Conservation (phyloP, 768 basidiomycete species). For the Kwoniella dejecticola region DNA sequence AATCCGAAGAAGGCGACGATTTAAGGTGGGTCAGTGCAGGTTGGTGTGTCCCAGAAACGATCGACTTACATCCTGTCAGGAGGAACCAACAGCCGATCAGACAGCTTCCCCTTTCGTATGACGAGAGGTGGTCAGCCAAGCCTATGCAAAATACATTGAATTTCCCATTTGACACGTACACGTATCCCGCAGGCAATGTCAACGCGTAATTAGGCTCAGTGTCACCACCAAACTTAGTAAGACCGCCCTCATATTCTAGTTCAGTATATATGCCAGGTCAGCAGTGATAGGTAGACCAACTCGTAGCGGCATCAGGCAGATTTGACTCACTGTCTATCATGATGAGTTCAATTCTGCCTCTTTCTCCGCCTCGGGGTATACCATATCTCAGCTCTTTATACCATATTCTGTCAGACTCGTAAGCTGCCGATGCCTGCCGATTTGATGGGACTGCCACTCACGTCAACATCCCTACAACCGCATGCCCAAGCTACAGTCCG, state of each 20-base stretch:
- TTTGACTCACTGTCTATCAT: conserved; percentile 38
- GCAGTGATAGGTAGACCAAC: background rate
- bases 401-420: conserved; percentile 7
- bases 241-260: conserved; percentile 43
- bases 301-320: background rate
- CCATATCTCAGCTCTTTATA: conserved; percentile 10
- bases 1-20: background rate
- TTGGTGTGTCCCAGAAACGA: no score
- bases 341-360: conserved; percentile 35
- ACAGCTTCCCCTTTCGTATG: conserved; percentile 39
- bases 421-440: background rate
- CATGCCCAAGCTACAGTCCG: conserved; percentile 34
- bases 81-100: conserved; percentile 38
- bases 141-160: background rate
- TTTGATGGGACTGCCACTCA: conserved; percentile 10
- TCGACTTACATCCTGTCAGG: conserved; percentile 41
- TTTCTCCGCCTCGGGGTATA: conserved; percentile 10
- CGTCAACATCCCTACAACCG: conserved; percentile 35
- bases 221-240: conserved; percentile 28
- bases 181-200: conserved; percentile 42
- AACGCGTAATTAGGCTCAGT: conserved; percentile 20
- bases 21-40: no score
- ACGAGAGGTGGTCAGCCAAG: background rate
- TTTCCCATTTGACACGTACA: no score
- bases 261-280: background rate